These are phyloP conservation scores for Coelastrella sp. DNA, from an alignment of 139 green algal genomes.

Conservation along the genomic window DNA sequence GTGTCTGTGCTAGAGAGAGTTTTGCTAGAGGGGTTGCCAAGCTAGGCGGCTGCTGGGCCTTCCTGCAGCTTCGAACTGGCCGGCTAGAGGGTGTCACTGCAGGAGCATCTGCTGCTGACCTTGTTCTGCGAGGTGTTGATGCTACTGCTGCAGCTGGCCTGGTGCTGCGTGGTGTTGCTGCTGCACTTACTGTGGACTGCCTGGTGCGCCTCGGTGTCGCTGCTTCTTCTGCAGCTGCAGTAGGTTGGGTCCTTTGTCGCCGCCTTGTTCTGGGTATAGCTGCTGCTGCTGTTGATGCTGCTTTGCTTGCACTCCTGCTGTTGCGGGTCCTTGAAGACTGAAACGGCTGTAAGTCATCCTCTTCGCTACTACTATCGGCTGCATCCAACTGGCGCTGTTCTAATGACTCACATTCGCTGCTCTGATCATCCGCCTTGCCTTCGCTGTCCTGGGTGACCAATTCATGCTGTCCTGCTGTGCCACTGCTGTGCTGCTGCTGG, in stretches of 20 bases:
- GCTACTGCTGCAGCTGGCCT: not conserved
- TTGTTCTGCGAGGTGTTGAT: not conserved
- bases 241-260: not conserved
- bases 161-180: not conserved
- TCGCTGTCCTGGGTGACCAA: too few relatives aligned
- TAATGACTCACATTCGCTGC: too few relatives aligned
- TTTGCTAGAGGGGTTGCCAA: slow-evolving; percentile 29
- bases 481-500: not conserved
- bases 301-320: too few relatives aligned
- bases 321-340: too few relatives aligned
- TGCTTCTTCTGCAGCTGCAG: slow-evolving; percentile 5
- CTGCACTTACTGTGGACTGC: not conserved
- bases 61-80: slow-evolving; percentile 35
- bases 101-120: slow-evolving; percentile 18
- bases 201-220: not conserved
- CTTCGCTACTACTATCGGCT: too few relatives aligned
- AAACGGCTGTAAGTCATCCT: too few relatives aligned
- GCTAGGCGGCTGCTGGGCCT: slow-evolving; percentile 29
- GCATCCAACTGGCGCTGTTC: too few relatives aligned
- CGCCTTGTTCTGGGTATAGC: not conserved
- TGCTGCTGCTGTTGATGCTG: too few relatives aligned
- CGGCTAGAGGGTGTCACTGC: not conserved
- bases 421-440: too few relatives aligned
- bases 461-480: not conserved
- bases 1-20: not conserved